Evolutionary conservation across 176 grass and related monocot genomes (phyloP).

Genomic region (Olyra latifolia): DNA sequence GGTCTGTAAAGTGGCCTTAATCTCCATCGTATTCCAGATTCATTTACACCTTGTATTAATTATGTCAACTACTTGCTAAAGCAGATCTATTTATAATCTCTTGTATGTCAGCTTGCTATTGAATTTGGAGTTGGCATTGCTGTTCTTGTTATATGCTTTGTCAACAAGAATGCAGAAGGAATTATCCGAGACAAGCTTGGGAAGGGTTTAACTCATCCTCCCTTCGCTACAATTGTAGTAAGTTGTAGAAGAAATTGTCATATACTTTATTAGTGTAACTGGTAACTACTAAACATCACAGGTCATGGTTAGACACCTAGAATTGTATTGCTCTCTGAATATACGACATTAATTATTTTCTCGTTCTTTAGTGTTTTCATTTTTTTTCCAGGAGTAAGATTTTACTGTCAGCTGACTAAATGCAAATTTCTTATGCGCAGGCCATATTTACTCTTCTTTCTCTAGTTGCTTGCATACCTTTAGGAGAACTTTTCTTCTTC

Average conservation of each 20-base stretch:
- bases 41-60: neutral
- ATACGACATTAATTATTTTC: neutral
- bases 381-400: neutral
- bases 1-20: slow-evolving; percentile 48
- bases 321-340: neutral
- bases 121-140: slow-evolving; percentile 79
- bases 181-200: slow-evolving; percentile 65
- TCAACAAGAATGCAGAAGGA: slow-evolving; percentile 49
- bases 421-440: slow-evolving; percentile 46
- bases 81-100: neutral
- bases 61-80: neutral
- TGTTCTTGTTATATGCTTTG: slow-evolving; percentile 75
- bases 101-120: slow-evolving; percentile 65
- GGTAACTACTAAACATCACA: neutral
- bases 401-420: neutral
- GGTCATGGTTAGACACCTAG: neutral
- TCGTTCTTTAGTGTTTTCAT: neutral
- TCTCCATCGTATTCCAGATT: neutral
- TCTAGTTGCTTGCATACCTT: slow-evolving; percentile 63
- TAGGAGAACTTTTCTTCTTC: slow-evolving; percentile 93
- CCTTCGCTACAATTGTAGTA: slow-evolving; percentile 81
- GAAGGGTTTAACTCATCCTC: slow-evolving; percentile 71
- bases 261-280: neutral
- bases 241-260: slow-evolving; percentile 35
- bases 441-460: slow-evolving; percentile 76